Evolutionary conservation across 1,284 basidiomycete genomes (phyloP).

Genomic region (Vanrija sp.): DNA sequence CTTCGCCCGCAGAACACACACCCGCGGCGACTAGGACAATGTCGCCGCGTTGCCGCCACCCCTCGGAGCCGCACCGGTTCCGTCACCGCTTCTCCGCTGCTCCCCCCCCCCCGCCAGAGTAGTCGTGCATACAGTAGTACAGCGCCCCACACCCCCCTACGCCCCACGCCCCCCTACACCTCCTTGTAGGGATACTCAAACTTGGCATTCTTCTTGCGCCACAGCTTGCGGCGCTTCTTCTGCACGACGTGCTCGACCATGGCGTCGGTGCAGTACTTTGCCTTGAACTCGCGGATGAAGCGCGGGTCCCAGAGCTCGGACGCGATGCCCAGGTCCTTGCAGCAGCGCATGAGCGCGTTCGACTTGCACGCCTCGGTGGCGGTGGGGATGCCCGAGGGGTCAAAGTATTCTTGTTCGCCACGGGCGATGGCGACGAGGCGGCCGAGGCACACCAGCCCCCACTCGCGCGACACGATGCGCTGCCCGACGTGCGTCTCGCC

Average conservation of each 20-base stretch:
- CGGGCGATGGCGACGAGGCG: constrained; percentile 84
- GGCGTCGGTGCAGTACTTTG: constrained; percentile 76
- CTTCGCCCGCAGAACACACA: no score
- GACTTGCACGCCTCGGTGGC: constrained; percentile 94
- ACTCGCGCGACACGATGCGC: constrained; percentile 86
- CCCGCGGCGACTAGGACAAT: no score
- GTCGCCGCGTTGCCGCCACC: no score
- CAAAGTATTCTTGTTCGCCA: constrained; percentile 97
- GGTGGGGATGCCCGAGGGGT: constrained; percentile 83
- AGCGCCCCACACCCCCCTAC: not conserved
- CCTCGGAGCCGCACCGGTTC: no score
- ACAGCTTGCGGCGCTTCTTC: constrained; percentile 88
- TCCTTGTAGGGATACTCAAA: constrained; percentile 84
- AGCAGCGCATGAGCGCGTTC: constrained; percentile 96
- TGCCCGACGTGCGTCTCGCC: constrained; percentile 87
- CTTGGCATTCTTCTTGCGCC: constrained; percentile 82
- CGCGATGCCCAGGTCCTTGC: constrained; percentile 93
- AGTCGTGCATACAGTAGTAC: no score
- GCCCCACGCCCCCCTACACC: constrained; percentile 10
- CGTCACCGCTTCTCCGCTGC: no score
- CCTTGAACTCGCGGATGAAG: constrained; percentile 91
- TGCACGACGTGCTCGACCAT: constrained; percentile 75
- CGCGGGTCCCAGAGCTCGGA: constrained; percentile 97
- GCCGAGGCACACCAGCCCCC: constrained; percentile 89
- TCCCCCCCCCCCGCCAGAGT: no score